Evolutionary conservation across 2,329 filamentous ascomycete species (phyloP).

Genomic region (Pyrenophora teres): DNA sequence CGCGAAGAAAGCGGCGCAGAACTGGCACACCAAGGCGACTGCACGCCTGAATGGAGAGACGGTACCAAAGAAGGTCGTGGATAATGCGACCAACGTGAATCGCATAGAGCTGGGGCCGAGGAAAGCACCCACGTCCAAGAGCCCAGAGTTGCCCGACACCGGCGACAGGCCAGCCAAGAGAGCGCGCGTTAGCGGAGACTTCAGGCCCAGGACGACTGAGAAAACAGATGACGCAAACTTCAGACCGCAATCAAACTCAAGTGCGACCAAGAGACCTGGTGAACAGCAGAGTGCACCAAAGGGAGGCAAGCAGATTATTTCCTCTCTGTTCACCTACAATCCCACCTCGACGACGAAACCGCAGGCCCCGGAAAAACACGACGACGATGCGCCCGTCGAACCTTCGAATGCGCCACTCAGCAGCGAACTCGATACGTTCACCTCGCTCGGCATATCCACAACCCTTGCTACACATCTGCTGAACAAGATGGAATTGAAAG

Average conservation of each 20-base stretch:
- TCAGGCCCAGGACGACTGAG: slow-evolving; percentile 35
- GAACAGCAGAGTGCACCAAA: slow-evolving; percentile 42
- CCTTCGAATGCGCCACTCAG: slow-evolving; percentile 90
- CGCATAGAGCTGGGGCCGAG: slow-evolving; percentile 37
- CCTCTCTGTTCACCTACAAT: slow-evolving; percentile 90
- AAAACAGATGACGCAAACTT: slow-evolving; percentile 28
- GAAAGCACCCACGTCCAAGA: slow-evolving; percentile 19
- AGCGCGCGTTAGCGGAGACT: slow-evolving; percentile 47
- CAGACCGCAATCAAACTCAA: slow-evolving; percentile 37
- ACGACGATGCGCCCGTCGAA: slow-evolving; percentile 58
- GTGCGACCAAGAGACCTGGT: slow-evolving; percentile 33
- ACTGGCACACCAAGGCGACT: slow-evolving; percentile 54
- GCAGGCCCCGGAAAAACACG: slow-evolving; percentile 52
- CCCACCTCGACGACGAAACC: slow-evolving; percentile 70
- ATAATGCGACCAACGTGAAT: slow-evolving; percentile 37
- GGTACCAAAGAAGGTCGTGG: slow-evolving; percentile 24
- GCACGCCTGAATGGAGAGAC: slow-evolving; percentile 38
- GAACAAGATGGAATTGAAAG: slow-evolving; percentile 83
- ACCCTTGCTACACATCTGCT: slow-evolving; percentile 81
- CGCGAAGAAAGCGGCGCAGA: slow-evolving; percentile 70
- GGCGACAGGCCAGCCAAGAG: slow-evolving; percentile 41
- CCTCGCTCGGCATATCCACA: slow-evolving; percentile 79
- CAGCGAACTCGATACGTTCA: slow-evolving; percentile 84
- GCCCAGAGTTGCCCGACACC: slow-evolving; percentile 19
- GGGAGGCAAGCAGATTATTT: slow-evolving; percentile 71